Evolutionary conservation across 192 early-diverging fungal genomes (phyloP).

Genomic region (Pilobolus umbonatus): DNA sequence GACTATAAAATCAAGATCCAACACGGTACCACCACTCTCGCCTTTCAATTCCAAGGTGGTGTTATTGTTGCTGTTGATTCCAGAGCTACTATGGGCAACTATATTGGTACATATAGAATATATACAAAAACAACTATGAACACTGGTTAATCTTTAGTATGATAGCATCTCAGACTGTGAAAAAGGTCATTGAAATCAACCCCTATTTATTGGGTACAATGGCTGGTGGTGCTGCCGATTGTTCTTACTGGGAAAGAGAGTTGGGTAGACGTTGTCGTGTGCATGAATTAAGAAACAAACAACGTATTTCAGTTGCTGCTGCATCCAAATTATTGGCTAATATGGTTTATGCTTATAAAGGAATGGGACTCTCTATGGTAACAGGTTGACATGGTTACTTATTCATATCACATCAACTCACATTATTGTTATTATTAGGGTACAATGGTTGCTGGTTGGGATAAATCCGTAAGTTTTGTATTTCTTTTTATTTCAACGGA

Average conservation of each 20-base stretch:
- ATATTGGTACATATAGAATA: conserved; percentile 61
- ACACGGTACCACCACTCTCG: conserved; percentile 97
- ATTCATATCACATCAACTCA: neutral
- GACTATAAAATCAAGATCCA: conserved; percentile 85
- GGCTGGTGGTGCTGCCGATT: conserved; percentile 99
- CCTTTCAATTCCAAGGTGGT: conserved; percentile 94
- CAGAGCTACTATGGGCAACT: conserved; percentile 86
- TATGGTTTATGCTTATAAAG: conserved; percentile 97
- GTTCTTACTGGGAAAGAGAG: conserved; percentile 97
- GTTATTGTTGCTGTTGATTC: conserved; percentile 96
- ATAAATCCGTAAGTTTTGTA: conserved; percentile 65
- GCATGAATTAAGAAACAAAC: conserved; percentile 96
- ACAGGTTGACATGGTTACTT: neutral
- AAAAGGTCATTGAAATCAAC: conserved; percentile 99
- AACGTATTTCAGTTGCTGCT: conserved; percentile 96
- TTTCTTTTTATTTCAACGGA: neutral
- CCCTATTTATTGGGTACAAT: conserved; percentile 97
- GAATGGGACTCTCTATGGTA: conserved; percentile 96
- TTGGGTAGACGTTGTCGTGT: conserved; percentile 90
- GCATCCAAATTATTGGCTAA: conserved; percentile 96
- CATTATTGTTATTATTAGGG: conserved; percentile 46
- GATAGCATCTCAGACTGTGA: conserved; percentile 88
- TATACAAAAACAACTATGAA: neutral
- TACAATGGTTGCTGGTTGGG: conserved; percentile 99
- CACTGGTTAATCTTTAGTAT: neutral